Conservation (phyloP, 306 rosid species). For the Quercus berberidifolia region DNA sequence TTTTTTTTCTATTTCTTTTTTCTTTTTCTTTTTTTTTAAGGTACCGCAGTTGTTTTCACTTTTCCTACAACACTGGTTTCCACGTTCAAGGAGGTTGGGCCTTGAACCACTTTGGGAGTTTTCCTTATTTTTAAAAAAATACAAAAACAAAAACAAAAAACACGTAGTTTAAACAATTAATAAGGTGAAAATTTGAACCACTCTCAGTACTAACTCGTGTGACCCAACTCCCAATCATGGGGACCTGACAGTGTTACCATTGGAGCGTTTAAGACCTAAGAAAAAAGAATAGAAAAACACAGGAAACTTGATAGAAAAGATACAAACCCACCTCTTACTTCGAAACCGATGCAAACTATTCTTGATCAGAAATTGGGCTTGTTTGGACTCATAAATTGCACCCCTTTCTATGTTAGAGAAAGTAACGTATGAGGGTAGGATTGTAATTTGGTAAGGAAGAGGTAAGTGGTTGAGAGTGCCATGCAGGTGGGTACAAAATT, state of each 20-base stretch:
- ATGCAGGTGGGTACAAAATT: slow-evolving; percentile 70
- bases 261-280: slow-evolving; percentile 15
- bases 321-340: not conserved
- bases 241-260: slow-evolving; percentile 17
- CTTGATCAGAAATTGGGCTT: not conserved
- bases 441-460: not conserved
- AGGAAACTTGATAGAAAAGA: too few relatives aligned
- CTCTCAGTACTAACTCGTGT: slow-evolving; percentile 17
- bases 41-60: slow-evolving; percentile 45
- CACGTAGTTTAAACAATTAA: not conserved
- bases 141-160: too few relatives aligned
- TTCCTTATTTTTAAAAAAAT: not conserved
- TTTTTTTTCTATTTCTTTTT: not conserved
- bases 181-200: not conserved
- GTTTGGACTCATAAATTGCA: not conserved
- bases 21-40: not conserved
- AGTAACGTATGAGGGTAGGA: slow-evolving; percentile 5
- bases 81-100: slow-evolving; percentile 42
- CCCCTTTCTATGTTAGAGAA: not conserved
- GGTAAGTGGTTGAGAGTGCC: slow-evolving; percentile 5
- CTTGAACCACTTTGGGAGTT: slow-evolving; percentile 21
- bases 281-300: too few relatives aligned
- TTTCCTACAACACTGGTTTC: slow-evolving; percentile 48
- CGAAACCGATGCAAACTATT: not conserved
- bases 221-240: slow-evolving; percentile 14